Base-by-base conservation (phyloP, 352 stramenopile genomes). In the Phytophthora fragariaefolia region DNA sequence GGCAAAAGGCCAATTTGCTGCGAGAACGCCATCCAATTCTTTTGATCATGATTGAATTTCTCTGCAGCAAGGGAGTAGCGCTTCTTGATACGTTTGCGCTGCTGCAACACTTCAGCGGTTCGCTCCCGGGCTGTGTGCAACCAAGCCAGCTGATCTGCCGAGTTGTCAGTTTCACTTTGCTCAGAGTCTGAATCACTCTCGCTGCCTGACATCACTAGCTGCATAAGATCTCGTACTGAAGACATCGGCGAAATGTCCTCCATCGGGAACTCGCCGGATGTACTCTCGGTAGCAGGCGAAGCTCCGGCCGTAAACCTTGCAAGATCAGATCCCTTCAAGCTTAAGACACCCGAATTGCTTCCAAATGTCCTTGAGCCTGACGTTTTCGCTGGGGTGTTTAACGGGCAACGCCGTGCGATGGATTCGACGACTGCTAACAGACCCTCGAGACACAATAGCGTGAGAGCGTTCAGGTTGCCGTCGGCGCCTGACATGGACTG, bases 381-480 rank as follows among this genome's bases (percentile, higher is more conserved):
- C 4, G 60, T 47, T 51, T 66, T 78, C 12, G 66, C 17, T 6
- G 70, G 46, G 3, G 69, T 53, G n/a, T 77, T 79, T 24, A 94
- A 74, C 15, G 87, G 87, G 73, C 91, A 97, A 3, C 90, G 81
- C 26, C 86, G 81, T 63, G 93, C 90, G 69, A 98, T 94, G 38
- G 87, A 96, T 77, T 99, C 80, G 64, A 99, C 88, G 20, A 99
- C 96, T 8, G 96, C 92, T n/a, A 99, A 69, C 26, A 99, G 67
- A 1, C 79, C 84, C 65, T 94, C 85, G 4, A 93, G 70, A 52
- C 87, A 95, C 6, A 93, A 66, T 27, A 93, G 43, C 3, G 79
- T 91, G 30, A 95, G 76, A 9, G 80, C 83, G 38, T 93, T 91
- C 12, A 95, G 49, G 22, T 64, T 82, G 4, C 82, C 81, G 36